Conservation (phyloP, 805 yeast genomes). For the Hanseniaspora taiwanica region DNA sequence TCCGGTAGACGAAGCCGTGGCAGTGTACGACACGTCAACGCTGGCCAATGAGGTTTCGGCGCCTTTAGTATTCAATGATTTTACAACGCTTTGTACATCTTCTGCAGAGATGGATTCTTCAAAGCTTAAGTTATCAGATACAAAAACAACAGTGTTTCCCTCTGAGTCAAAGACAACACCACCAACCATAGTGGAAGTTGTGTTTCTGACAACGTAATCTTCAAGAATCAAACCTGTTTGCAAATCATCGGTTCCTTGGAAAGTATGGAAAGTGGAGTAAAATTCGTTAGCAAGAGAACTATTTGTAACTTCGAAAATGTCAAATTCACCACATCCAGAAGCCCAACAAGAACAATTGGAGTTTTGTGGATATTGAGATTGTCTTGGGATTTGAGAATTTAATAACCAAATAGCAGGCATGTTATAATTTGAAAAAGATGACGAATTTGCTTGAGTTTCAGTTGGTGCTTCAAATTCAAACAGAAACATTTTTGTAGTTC, state of each 20-base stretch:
- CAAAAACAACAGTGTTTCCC: slow-evolving; percentile 49
- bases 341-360: slow-evolving; percentile 64
- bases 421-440: slow-evolving; percentile 29
- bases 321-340: slow-evolving; percentile 70
- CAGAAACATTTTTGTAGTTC: slow-evolving; percentile 55
- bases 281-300: slow-evolving; percentile 40
- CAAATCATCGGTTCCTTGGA: slow-evolving; percentile 49
- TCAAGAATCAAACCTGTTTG: slow-evolving; percentile 43
- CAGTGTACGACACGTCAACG: slow-evolving; percentile 5
- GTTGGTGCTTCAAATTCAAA: slow-evolving; percentile 59
- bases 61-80: neutral
- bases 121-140: slow-evolving; percentile 40
- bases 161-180: slow-evolving; percentile 56
- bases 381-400: slow-evolving; percentile 61
- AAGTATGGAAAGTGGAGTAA: slow-evolving; percentile 61
- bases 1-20: slow-evolving; percentile 5
- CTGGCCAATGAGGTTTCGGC: neutral
- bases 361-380: slow-evolving; percentile 50
- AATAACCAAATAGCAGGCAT: slow-evolving; percentile 71
- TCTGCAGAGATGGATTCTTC: slow-evolving; percentile 31
- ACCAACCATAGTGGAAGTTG: slow-evolving; percentile 41
- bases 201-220: slow-evolving; percentile 46
- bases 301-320: slow-evolving; percentile 63
- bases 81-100: slow-evolving; percentile 23
- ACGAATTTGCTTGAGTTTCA: slow-evolving; percentile 29